Evolutionary conservation across 2,329 filamentous ascomycete genomes (phyloP).

Genomic region (Neodidymelliopsis sp.): DNA sequence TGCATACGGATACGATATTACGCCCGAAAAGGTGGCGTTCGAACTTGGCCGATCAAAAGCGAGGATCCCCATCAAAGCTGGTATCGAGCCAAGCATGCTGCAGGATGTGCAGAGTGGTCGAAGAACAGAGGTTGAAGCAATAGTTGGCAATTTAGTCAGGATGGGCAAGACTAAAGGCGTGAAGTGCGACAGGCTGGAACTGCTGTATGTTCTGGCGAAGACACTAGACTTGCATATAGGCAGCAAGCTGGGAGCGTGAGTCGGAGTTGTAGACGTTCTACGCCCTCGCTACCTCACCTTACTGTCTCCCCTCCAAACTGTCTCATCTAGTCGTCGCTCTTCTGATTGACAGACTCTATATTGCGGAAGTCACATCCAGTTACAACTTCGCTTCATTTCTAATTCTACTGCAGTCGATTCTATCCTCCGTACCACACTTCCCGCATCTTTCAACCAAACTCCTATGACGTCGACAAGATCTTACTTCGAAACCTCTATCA

Average conservation of each 20-base stretch:
- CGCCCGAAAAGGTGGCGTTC: constrained; percentile 46
- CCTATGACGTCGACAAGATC: too few species aligned
- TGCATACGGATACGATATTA: constrained; percentile 51
- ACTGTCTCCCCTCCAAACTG: not conserved
- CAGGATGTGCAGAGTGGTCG: constrained; percentile 54
- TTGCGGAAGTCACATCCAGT: not conserved
- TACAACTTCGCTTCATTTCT: not conserved
- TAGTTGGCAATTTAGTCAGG: constrained; percentile 57
- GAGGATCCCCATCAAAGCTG: constrained; percentile 45
- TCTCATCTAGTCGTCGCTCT: not conserved
- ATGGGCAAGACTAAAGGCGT: constrained; percentile 53
- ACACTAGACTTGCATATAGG: constrained; percentile 50
- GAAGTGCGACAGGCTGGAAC: constrained; percentile 52
- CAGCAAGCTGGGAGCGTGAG: constrained; percentile 3
- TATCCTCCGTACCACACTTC: too few species aligned
- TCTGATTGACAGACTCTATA: not conserved
- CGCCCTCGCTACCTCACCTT: too few species aligned
- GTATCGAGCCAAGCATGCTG: constrained; percentile 60
- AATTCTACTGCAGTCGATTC: not conserved
- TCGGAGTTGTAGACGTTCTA: not conserved
- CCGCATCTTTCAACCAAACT: too few species aligned
- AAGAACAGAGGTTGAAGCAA: constrained; percentile 59
- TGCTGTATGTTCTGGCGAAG: constrained; percentile 56
- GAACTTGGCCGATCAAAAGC: constrained; percentile 50
- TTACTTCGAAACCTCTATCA: too few species aligned